phyloP scores from a whole-genome alignment of 2,329 filamentous ascomycete species.

The Ceratocystiopsis brevicomis region DNA sequence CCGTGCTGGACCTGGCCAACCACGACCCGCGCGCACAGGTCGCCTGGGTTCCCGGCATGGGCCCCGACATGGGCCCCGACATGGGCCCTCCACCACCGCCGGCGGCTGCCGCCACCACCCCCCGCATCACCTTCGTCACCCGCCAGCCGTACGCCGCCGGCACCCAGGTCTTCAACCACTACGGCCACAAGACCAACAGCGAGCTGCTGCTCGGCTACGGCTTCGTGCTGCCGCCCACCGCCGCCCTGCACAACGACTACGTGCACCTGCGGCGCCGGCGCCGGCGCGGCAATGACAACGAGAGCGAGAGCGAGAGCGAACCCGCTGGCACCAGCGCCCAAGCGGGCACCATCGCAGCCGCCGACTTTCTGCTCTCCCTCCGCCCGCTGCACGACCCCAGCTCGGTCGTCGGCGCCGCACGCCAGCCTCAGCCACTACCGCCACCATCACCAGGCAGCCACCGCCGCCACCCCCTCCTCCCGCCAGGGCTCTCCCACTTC shows the following conservation, averaged over 20 bases:
- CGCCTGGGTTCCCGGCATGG: slow-evolving; percentile 32
- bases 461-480: not conserved
- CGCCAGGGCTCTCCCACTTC: slow-evolving; percentile 13
- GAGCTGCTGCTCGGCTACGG: slow-evolving; percentile 48
- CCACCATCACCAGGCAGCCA: no score
- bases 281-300: slow-evolving; percentile 11
- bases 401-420: slow-evolving; percentile 24
- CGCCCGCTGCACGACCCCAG: slow-evolving; percentile 27
- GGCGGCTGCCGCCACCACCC: not conserved
- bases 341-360: not conserved
- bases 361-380: slow-evolving; percentile 33
- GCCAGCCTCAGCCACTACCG: no score
- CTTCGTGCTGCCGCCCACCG: slow-evolving; percentile 32
- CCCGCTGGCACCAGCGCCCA: no score
- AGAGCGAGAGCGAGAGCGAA: no score
- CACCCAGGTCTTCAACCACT: slow-evolving; percentile 48
- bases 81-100: no score
- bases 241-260: slow-evolving; percentile 38
- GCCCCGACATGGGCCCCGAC: slow-evolving; percentile 19
- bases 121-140: slow-evolving; percentile 22
- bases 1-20: slow-evolving; percentile 54
- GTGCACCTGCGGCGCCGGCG: slow-evolving; percentile 36
- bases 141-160: slow-evolving; percentile 27
- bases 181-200: slow-evolving; percentile 55
- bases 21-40: slow-evolving; percentile 43